Conservation (phyloP, 352 stramenopile genomes). For the Globisporangium carolinianum region DNA sequence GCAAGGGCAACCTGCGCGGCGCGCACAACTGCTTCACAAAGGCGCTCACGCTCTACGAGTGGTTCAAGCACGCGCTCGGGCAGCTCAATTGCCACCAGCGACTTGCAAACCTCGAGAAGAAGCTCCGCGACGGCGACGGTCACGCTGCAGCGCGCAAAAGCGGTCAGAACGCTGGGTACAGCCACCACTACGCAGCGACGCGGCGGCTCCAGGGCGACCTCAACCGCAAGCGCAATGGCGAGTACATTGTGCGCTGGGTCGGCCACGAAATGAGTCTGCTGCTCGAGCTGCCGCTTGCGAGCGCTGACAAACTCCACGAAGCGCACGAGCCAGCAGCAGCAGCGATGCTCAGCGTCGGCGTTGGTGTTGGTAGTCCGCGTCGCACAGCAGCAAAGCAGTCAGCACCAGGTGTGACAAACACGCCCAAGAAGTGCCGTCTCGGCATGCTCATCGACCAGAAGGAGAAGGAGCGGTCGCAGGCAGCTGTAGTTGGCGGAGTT, state of each 20-base stretch:
- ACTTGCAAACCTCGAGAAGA: constrained; percentile 80
- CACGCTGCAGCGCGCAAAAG: constrained; percentile 31
- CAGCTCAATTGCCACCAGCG: constrained; percentile 79
- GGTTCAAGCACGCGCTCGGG: constrained; percentile 72
- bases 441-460: constrained; percentile 51
- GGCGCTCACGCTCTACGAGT: constrained; percentile 73
- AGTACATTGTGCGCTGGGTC: constrained; percentile 80
- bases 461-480: constrained; percentile 25
- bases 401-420: constrained; percentile 30
- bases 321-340: constrained; percentile 22
- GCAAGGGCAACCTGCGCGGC: constrained; percentile 67
- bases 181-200: constrained; percentile 74
- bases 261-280: constrained; percentile 78
- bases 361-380: constrained; percentile 4
- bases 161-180: constrained; percentile 50
- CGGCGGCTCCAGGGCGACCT: constrained; percentile 68
- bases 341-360: background rate
- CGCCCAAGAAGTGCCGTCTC: constrained; percentile 49
- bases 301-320: constrained; percentile 39
- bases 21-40: constrained; percentile 80
- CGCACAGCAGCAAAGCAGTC: constrained; percentile 3
- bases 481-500: background rate
- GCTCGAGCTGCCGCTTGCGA: constrained; percentile 46
- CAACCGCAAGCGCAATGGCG: constrained; percentile 72
- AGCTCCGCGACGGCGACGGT: constrained; percentile 63